Evolutionary conservation across 345 rosid genomes (phyloP).

Genomic region (Aegle marmelos): DNA sequence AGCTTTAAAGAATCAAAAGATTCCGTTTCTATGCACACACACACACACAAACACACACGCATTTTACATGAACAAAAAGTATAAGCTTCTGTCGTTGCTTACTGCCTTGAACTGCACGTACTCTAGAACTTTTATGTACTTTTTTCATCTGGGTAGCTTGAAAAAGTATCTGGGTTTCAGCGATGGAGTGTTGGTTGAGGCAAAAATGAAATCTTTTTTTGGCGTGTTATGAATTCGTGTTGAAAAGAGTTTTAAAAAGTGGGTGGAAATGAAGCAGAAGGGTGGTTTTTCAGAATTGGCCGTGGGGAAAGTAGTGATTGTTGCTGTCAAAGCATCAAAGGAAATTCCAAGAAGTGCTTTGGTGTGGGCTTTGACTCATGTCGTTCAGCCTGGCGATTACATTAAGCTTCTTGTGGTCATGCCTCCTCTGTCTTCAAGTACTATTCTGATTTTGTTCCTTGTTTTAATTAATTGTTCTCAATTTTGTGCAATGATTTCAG

Average conservation of each 20-base stretch:
- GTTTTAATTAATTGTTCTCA: background rate
- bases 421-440: slow-evolving; percentile 67
- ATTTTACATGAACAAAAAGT: slow-evolving; percentile 22
- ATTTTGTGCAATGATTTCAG: background rate
- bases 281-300: slow-evolving; percentile 37
- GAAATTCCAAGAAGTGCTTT: slow-evolving; percentile 83
- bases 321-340: slow-evolving; percentile 84
- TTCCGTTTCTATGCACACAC: background rate
- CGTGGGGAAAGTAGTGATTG: slow-evolving; percentile 71
- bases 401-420: slow-evolving; percentile 84
- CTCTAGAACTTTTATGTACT: too few relatives aligned
- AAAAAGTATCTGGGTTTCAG: background rate
- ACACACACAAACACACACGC: background rate
- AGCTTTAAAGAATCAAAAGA: background rate
- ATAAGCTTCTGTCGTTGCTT: slow-evolving; percentile 16
- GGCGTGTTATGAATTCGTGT: slow-evolving; percentile 18
- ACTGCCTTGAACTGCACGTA: too few relatives aligned
- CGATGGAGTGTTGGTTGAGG: background rate
- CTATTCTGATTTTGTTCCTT: background rate
- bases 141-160: background rate
- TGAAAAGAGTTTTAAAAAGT: background rate
- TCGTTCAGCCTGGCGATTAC: slow-evolving; percentile 82
- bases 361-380: slow-evolving; percentile 91
- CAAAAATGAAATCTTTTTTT: background rate
- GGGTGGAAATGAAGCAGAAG: slow-evolving; percentile 40